phyloP scores from a whole-genome alignment of 345 rosid species.

The Cardamine resedifolia region DNA sequence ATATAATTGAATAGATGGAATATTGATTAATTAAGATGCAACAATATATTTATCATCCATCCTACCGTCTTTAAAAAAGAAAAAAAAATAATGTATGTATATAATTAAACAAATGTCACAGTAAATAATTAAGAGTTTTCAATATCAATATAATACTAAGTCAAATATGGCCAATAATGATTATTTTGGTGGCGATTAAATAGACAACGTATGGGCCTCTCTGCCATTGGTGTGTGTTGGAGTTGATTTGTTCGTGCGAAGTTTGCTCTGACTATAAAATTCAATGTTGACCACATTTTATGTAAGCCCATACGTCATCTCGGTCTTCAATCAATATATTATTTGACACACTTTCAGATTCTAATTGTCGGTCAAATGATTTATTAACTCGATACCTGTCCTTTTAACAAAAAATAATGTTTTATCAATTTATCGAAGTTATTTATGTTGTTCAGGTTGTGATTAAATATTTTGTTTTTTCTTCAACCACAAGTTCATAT shows the following conservation, averaged over 20 bases:
- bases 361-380: conserved; percentile 18
- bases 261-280: conserved; percentile 24
- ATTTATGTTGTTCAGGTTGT: conserved; percentile 18
- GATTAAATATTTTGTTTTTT: background rate
- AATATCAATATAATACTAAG: conserved; percentile 14
- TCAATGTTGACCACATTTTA: conserved; percentile 29
- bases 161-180: conserved; percentile 3
- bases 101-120: background rate
- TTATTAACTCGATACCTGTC: background rate
- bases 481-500: conserved; percentile 15
- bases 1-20: background rate
- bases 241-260: conserved; percentile 33
- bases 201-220: background rate
- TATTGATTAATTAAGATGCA: background rate
- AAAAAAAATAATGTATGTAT: background rate
- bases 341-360: conserved; percentile 11
- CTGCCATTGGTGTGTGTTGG: conserved; percentile 16
- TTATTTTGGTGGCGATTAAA: conserved; percentile 5
- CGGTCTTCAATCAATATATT: conserved; percentile 19
- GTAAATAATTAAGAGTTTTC: background rate
- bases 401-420: background rate
- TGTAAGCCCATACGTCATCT: conserved; percentile 41
- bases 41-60: background rate
- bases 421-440: background rate
- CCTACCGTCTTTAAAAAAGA: too few species aligned